phyloP scores from a whole-genome alignment of 2,329 filamentous ascomycete species.

The Shiraia bambusicola region DNA sequence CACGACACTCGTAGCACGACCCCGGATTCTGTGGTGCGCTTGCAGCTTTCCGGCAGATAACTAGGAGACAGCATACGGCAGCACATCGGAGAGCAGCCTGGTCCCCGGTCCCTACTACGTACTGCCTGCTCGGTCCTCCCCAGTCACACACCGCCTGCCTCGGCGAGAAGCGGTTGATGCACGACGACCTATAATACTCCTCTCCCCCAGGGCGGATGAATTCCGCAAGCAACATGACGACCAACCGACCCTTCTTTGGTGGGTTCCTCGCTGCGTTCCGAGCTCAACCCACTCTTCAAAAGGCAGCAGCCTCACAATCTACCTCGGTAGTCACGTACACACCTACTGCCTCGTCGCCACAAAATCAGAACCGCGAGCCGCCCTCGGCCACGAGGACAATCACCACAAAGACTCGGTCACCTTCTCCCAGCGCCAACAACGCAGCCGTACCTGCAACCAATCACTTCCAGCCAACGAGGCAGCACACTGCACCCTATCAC shows the following conservation, averaged over 20 bases:
- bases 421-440: slow-evolving; percentile 40
- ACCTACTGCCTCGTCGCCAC: slow-evolving; percentile 37
- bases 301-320: slow-evolving; percentile 52
- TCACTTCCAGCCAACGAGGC: slow-evolving; percentile 46
- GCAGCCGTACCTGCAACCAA: slow-evolving; percentile 43
- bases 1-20: too few relatives aligned
- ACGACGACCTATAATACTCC: slow-evolving; percentile 28
- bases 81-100: too few relatives aligned
- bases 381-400: slow-evolving; percentile 46
- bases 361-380: slow-evolving; percentile 41
- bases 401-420: slow-evolving; percentile 35
- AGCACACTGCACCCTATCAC: slow-evolving; percentile 43
- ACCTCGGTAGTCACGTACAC: slow-evolving; percentile 42
- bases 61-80: too few relatives aligned
- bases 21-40: too few relatives aligned
- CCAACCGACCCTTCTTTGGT: slow-evolving; percentile 66
- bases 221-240: slow-evolving; percentile 54
- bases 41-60: too few relatives aligned
- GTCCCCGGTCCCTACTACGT: too few relatives aligned
- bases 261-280: slow-evolving; percentile 69
- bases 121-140: too few relatives aligned
- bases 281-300: slow-evolving; percentile 62
- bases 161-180: slow-evolving; percentile 23
- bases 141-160: neutral
- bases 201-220: slow-evolving; percentile 18